phyloP scores from a whole-genome alignment of 768 basidiomycete genomes.

The Pisolithus albus region DNA sequence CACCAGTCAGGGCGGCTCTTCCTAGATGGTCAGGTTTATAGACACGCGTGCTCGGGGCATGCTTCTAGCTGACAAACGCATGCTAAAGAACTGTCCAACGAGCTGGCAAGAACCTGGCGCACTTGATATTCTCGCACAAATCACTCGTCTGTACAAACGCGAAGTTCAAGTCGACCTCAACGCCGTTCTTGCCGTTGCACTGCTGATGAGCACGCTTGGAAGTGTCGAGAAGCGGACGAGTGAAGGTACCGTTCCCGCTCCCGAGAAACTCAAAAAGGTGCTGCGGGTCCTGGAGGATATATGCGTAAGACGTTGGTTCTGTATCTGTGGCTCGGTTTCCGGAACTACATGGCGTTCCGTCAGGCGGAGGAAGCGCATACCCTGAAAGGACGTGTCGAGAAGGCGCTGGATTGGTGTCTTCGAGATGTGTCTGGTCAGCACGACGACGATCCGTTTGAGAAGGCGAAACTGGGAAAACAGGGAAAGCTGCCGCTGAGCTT shows the following conservation, averaged over 20 bases:
- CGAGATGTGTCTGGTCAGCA: no score
- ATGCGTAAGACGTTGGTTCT: constrained; percentile 37
- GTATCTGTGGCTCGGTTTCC: constrained; percentile 84
- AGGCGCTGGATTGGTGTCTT: no score
- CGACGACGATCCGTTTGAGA: no score
- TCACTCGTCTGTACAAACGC: constrained; percentile 37
- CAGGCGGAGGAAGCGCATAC: constrained; percentile 30
- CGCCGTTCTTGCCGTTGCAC: constrained; percentile 13
- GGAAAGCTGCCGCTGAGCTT: no score
- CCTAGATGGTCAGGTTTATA: constrained; percentile 34
- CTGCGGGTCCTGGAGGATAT: constrained; percentile 48
- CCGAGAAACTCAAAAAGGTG: constrained; percentile 5
- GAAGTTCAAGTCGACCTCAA: neutral
- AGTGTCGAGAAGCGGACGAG: constrained; percentile 16
- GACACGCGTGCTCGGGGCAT: constrained; percentile 33
- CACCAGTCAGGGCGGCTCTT: no score
- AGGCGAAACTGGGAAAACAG: no score
- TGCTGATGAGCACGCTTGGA: constrained; percentile 14
- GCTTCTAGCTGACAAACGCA: constrained; percentile 37
- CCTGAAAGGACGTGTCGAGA: constrained; percentile 35
- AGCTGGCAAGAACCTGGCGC: constrained; percentile 40
- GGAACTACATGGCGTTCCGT: constrained; percentile 2
- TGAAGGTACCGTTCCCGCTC: neutral
- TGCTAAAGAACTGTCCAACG: constrained; percentile 48
- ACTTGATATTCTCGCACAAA: constrained; percentile 28